Conservation (phyloP, 2,329 filamentous ascomycete genomes). For the Curvularia spicifera region DNA sequence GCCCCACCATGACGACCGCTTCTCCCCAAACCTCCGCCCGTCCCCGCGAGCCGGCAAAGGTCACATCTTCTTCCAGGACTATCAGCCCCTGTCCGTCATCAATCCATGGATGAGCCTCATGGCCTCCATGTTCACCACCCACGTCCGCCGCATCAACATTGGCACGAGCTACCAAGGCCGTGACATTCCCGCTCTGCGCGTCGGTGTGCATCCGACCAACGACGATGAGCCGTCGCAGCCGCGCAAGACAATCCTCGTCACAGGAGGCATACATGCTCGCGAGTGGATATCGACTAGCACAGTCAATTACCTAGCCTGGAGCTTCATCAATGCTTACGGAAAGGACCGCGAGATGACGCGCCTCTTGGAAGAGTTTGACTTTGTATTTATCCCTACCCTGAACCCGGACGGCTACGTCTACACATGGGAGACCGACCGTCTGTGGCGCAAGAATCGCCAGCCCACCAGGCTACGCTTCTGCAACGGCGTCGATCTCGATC, state of each 20-base stretch:
- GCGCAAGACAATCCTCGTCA: slow-evolving; percentile 80
- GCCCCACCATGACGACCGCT: slow-evolving; percentile 35
- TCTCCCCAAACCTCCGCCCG: slow-evolving; percentile 37
- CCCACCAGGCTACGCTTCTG: slow-evolving; percentile 83
- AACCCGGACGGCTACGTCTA: slow-evolving; percentile 97
- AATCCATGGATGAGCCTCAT: slow-evolving; percentile 91
- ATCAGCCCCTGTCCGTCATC: slow-evolving; percentile 85
- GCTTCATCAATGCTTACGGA: slow-evolving; percentile 81
- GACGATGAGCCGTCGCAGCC: slow-evolving; percentile 54
- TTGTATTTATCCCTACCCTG: slow-evolving; percentile 84
- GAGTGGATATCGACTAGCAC: slow-evolving; percentile 97
- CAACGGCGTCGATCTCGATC: slow-evolving; percentile 86
- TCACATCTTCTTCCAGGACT: slow-evolving; percentile 84
- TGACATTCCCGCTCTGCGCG: slow-evolving; percentile 79
- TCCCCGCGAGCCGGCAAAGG: slow-evolving; percentile 56
- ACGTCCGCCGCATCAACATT: slow-evolving; percentile 75
- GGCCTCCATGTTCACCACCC: slow-evolving; percentile 85
- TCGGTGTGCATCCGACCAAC: slow-evolving; percentile 68
- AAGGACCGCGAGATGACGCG: slow-evolving; percentile 73
- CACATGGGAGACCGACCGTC: slow-evolving; percentile 86
- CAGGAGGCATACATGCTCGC: slow-evolving; percentile 86
- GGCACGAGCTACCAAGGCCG: slow-evolving; percentile 89
- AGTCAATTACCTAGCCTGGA: slow-evolving; percentile 89
- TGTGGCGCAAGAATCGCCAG: slow-evolving; percentile 96
- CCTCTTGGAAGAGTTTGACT: slow-evolving; percentile 82